A percentile compares a stretch with the other conserved stretches of the same genome.
Conservation (phyloP, 495 filamentous ascomycete species). For the Aspergillus taichungensis region DNA sequence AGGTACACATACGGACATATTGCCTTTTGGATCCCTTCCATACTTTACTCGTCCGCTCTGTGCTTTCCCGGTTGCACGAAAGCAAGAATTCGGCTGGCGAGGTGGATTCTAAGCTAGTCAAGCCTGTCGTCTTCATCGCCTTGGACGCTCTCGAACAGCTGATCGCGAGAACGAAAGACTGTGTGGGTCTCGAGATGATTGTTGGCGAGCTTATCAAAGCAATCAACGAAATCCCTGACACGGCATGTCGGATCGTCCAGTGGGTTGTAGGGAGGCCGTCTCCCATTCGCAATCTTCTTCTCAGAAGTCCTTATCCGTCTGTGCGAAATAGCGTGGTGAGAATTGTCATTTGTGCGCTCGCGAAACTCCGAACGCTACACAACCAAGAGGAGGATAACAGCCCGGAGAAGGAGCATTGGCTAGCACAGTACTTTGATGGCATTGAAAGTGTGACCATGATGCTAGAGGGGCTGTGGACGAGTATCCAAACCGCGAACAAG, state of each 20-base stretch:
- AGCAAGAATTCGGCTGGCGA: slow-evolving; percentile 35
- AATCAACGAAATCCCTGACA: slow-evolving; percentile 31
- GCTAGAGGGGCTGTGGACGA: slow-evolving; percentile 44
- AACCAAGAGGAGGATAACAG: slow-evolving; percentile 21
- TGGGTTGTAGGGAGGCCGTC: slow-evolving; percentile 52
- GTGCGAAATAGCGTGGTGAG: slow-evolving; percentile 51
- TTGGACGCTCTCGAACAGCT: slow-evolving; percentile 73
- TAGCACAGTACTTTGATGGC: slow-evolving; percentile 23
- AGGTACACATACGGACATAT: slow-evolving; percentile 61
- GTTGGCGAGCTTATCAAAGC: slow-evolving; percentile 43
- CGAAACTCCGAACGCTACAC: slow-evolving; percentile 42
- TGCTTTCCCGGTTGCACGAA: slow-evolving; percentile 43
- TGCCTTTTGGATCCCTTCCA: slow-evolving; percentile 74
- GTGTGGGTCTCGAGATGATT: slow-evolving; percentile 51
- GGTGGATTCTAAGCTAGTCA: slow-evolving; percentile 46
- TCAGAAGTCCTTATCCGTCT: slow-evolving; percentile 51
- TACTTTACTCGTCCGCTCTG: slow-evolving; percentile 51
- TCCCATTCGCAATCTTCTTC: slow-evolving; percentile 55
- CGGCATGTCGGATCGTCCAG: slow-evolving; percentile 40
- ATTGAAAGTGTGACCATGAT: slow-evolving; percentile 48
- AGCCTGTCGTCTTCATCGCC: slow-evolving; percentile 52
- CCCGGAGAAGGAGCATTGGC: slow-evolving; percentile 21
- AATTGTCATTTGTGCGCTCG: slow-evolving; percentile 44
- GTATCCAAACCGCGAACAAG: slow-evolving; percentile 46
- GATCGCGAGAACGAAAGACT: slow-evolving; percentile 63